Base-by-base conservation (phyloP, 75 land plant genomes). In the Selaginella tamariscina region DNA sequence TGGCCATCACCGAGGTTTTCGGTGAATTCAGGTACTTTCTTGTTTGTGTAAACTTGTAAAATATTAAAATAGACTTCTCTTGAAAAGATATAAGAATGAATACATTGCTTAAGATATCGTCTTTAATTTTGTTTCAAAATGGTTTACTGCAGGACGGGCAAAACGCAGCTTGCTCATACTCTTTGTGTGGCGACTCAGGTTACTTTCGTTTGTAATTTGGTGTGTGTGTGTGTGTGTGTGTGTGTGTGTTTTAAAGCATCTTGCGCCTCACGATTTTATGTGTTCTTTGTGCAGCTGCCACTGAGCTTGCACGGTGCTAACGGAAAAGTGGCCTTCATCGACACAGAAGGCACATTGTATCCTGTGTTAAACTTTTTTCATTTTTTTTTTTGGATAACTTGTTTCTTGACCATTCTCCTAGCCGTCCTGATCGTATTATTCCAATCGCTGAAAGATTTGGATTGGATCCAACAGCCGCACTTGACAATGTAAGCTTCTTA, bases 301-400 rank as follows among this genome's bases (percentile, higher is more conserved):
- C 59, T 84, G 1, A 74, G 75, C 75, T 84, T 89, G 95, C 82
- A 66, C 28, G 98, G 98, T 65, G 98, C 94, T 11, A 93, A 89
- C 44, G 98, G 98, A 29, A 93, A 93, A 55, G 98, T 93, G 32
- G 98, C 98, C 5, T 93, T 86, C 70, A 86, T 93, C 57, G 98
- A 93, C 72, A 93, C 95, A 5, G 95, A 93, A 70, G 98, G 98
- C 71, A 93, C 98, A 70, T 93, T 93, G 98, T 93, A 89, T 71
- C 80, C 75, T 71, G 70, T 5, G 9, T 2, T 31, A 1, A 22
- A 23, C 29, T 1, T 13, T 8, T 31, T 44, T 1, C 64, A 5
- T 15, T 68, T 28, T 68, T 2, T 24, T 32, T 27, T 65, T 56
- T 29, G 56, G 70, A 62, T 13, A 27, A 68, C 56, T 27, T 5